A percentile compares a stretch with the other conserved stretches of the same genome.
Conservation (phyloP, 352 stramenopile genomes). For the Phytophthora brassicae region DNA sequence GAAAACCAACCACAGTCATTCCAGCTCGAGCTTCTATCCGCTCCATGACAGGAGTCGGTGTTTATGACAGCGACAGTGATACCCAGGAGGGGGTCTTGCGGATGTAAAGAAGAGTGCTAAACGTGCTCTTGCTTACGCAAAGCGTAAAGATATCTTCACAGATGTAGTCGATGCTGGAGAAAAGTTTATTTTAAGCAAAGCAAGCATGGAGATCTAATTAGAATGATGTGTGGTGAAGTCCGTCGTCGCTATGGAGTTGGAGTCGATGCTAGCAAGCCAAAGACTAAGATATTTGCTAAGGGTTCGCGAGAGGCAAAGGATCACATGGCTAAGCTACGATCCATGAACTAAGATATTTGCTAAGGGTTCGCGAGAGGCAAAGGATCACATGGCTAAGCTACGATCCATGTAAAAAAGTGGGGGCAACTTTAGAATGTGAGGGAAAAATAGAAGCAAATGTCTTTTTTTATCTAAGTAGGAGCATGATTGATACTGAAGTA, state of each 20-base stretch:
- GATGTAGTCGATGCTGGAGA: conserved; percentile 8
- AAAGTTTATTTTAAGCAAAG: neutral
- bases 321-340: conserved; percentile 10
- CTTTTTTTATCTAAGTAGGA: conserved; percentile 12
- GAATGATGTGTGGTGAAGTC: neutral
- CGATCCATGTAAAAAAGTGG: conserved; percentile 1
- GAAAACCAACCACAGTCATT: conserved; percentile 5
- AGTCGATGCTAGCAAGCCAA: neutral
- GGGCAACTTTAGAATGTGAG: neutral
- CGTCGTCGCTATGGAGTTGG: neutral
- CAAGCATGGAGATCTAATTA: neutral
- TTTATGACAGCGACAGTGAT: conserved; percentile 17
- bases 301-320: conserved; percentile 3
- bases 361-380: conserved; percentile 5
- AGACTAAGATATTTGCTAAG: conserved; percentile 4
- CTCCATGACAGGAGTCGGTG: conserved; percentile 9
- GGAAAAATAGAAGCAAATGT: neutral
- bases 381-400: conserved; percentile 8
- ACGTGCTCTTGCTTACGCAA: conserved; percentile 4
- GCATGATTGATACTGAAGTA: conserved; percentile 11
- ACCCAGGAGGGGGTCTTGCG: neutral
- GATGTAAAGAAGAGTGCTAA: conserved; percentile 11
- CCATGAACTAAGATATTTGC: neutral
- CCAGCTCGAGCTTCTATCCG: conserved; percentile 4
- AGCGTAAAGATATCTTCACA: conserved; percentile 9